Base-by-base conservation (phyloP, 1,284 basidiomycete genomes). In the Phellopilus nigrolimitatus region DNA sequence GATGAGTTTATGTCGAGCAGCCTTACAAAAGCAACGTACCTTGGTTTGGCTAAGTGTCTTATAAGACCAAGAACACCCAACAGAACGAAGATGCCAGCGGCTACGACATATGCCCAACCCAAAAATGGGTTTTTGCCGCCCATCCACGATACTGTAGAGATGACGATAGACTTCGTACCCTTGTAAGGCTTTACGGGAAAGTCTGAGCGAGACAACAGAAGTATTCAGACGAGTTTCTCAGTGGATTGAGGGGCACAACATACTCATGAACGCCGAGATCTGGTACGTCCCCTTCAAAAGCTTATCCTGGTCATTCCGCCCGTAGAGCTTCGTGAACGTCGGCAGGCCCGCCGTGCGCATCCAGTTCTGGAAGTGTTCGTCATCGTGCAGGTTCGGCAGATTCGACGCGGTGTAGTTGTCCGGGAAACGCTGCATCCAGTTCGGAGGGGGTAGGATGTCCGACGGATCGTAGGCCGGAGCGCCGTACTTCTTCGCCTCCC, bases 321-420 rank as follows among this genome's bases (percentile, higher is more conserved):
- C 93, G 66, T 90, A 98, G 17, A 98, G 73, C 70, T 98, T 98
- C 38, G 92, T 84, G 71, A 99, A 99, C 1, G 95, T 97, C 0
- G 97, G 95, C 49, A 99, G 71, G 19, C 95, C 95, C 1, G 97
- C 92, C 1, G 93, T 95, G 55, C 95, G 83, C 97, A 99, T 99
- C 97, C 97, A 99, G 61, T 98, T 95, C 70, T 97, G 94, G 74
- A 99, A 98, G 64, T 94, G 95, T 68, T 99, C 91, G 65, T 99
- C 83, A 1, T 68, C 63, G 47, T 73, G 72, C 28, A 98, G 74
- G 63, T 97, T 74, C 9, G 92, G 95, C 30, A 75, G 75, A 52
- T 74, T 81, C 7, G 71, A 69, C 3, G 71, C 67, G 3, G 80
- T 82, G 72, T 98, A 98, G 49, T 79, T 79, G 57, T 89, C 66